Evolutionary conservation across 177 flowering plant genomes (phyloP), one percentile per base, ranked within the genome.

Genomic region (Vitis hybrid): DNA sequence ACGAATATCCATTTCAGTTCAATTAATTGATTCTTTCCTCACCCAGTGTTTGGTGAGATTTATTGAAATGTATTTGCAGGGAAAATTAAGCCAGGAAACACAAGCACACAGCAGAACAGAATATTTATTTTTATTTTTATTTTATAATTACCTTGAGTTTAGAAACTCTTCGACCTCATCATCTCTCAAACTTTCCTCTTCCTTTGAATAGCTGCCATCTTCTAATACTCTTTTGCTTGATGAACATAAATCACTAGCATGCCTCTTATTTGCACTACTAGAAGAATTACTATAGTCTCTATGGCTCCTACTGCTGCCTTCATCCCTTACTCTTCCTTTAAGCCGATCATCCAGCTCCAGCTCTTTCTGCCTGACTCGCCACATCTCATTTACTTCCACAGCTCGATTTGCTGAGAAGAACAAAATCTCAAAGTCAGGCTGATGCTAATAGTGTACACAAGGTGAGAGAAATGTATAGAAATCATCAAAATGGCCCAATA

Each of bases 361-460:
- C 81, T 95, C 98, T 72, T 90, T 95, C 73, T 87, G 83, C 66
- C 94, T 85, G 10, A 76, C 66, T 52, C 85, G 79, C 99, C 99
- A 93, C 98, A 95, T 90, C 81, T 95, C 97, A 81, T 85, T 87
- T 19, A 91, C 86, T 81, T 95, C 99, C 65, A 81, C 94, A 76
- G 84, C 85, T 80, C 87, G 81, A 76, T 93, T 93, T 19, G 93
- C 98, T 93, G 84, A 21, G 75, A 55, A 73, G 49, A 30, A 67
- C 7, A 59, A 30, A 6, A 55, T n/a, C 16, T 19, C 40, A 60
- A 52, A 52, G 11, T 12, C 46, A n/a, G 21, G 48, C 40, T 35
- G 46, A 63, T 3, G 16, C 67, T 0, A 2, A 35, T 3, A 6
- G 64, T n/a, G 32, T 30, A 56, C 51, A 62, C 55, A 40, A 18